A percentile compares a stretch with the other conserved stretches of the same genome.
Evolutionary conservation across 192 early-diverging fungal genomes (phyloP).

Genomic region (Cetraspora pellucida): DNA sequence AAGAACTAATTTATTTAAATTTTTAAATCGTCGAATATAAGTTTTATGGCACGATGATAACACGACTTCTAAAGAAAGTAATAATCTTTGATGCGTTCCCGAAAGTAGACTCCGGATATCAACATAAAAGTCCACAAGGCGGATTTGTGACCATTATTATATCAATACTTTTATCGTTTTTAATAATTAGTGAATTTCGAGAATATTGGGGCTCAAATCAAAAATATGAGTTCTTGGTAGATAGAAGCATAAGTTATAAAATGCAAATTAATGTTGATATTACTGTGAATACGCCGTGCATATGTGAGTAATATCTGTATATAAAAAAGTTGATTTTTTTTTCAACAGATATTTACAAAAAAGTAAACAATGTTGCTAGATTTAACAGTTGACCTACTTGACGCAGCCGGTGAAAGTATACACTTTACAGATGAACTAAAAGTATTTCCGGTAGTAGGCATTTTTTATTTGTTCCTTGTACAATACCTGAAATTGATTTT

Average conservation of each 20-base stretch:
- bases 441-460: conserved; percentile 49
- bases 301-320: background rate
- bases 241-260: conserved; percentile 59
- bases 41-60: background rate
- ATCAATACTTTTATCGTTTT: conserved; percentile 62
- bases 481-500: background rate
- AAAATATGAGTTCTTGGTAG: conserved; percentile 81
- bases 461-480: background rate
- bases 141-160: conserved; percentile 76
- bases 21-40: too few relatives aligned
- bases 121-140: conserved; percentile 71
- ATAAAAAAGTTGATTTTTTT: background rate
- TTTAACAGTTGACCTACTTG: conserved; percentile 68
- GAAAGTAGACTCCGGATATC: conserved; percentile 83
- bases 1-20: too few relatives aligned
- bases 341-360: background rate
- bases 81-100: conserved; percentile 78
- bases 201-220: conserved; percentile 68
- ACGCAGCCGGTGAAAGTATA: conserved; percentile 63
- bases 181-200: conserved; percentile 69
- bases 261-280: conserved; percentile 88
- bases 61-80: conserved; percentile 7
- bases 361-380: conserved; percentile 39
- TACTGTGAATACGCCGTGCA: conserved; percentile 85
- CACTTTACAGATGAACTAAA: conserved; percentile 58